phyloP scores from a whole-genome alignment of 805 yeast species.

The Hanseniaspora meyeri region DNA sequence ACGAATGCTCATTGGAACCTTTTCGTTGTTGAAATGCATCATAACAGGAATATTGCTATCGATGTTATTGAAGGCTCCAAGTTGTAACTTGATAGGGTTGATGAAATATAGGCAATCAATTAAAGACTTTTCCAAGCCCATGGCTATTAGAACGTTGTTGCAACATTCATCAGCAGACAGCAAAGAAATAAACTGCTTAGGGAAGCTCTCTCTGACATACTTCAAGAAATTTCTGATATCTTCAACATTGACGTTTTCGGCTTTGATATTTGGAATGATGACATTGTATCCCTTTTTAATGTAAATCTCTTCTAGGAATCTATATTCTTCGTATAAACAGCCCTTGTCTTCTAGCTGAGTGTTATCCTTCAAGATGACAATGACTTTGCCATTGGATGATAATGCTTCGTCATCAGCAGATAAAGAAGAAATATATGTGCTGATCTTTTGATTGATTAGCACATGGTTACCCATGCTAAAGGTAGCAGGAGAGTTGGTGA shows the following conservation, averaged over 20 bases:
- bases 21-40: conserved; percentile 13
- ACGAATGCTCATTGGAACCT: conserved; percentile 13
- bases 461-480: conserved; percentile 12
- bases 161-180: conserved; percentile 7
- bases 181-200: conserved; percentile 3
- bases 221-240: conserved; percentile 4
- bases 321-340: conserved; percentile 8
- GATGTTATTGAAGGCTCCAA: not conserved
- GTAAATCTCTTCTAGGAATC: conserved; percentile 6
- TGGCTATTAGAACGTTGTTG: not conserved
- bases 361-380: conserved; percentile 8
- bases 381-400: not conserved
- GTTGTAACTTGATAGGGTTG: conserved; percentile 6
- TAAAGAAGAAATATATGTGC: conserved; percentile 11
- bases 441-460: conserved; percentile 2
- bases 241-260: not conserved
- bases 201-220: not conserved
- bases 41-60: conserved; percentile 7
- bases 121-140: not conserved
- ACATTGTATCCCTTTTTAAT: conserved; percentile 12
- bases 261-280: conserved; percentile 8
- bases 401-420: not conserved
- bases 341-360: not conserved
- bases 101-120: conserved; percentile 9
- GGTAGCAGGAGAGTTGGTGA: not conserved